phyloP scores from a whole-genome alignment of 1,284 basidiomycete species.

The Pholiota adiposa region DNA sequence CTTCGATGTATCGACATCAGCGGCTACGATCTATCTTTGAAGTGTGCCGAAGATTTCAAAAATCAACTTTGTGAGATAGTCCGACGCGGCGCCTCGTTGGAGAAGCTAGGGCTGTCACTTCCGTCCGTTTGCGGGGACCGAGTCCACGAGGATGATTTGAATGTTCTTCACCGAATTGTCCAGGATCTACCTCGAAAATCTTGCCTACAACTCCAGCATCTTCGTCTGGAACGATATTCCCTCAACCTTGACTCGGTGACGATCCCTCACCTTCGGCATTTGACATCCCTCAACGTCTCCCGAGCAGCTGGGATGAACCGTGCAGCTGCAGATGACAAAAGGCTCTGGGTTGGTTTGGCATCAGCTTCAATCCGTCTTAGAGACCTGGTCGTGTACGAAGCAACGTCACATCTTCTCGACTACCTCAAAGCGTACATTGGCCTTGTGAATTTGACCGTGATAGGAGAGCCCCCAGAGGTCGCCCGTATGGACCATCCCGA shows the following conservation, averaged over 20 bases:
- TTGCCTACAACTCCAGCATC: background rate
- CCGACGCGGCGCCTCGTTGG: background rate
- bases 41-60: background rate
- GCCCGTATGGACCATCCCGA: background rate
- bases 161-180: slow-evolving; percentile 3
- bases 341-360: background rate
- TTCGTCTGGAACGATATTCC: slow-evolving; percentile 5
- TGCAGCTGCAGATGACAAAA: background rate
- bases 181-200: background rate
- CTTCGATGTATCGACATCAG: slow-evolving; percentile 1
- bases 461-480: background rate
- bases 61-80: slow-evolving; percentile 2
- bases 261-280: slow-evolving; percentile 1
- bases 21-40: background rate
- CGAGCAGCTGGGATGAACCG: background rate
- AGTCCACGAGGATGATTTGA: background rate
- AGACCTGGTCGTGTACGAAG: background rate
- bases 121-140: background rate
- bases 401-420: background rate
- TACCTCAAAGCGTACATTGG: background rate
- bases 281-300: slow-evolving; percentile 4
- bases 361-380: background rate
- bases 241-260: slow-evolving; percentile 5
- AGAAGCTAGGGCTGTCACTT: background rate
- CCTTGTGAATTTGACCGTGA: background rate